These are phyloP conservation scores for Penicillium oxalicum DNA, from an alignment of 2,329 filamentous ascomycete genomes.

Conservation along the genomic window DNA sequence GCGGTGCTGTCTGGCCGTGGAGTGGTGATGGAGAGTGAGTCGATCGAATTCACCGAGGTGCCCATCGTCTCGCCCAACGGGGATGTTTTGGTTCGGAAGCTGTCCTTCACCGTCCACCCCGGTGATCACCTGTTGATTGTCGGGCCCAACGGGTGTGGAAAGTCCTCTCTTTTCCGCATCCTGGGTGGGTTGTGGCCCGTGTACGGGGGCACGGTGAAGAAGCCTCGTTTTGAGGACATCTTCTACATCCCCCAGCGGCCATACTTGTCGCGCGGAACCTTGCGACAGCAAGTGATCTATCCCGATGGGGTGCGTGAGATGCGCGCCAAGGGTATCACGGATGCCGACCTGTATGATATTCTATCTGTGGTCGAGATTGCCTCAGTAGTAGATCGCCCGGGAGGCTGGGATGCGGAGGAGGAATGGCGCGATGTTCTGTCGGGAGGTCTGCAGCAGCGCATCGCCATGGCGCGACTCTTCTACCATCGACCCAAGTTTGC, in stretches of 20 bases:
- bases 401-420: slow-evolving; percentile 86
- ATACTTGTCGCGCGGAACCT: slow-evolving; percentile 81
- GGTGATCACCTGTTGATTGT: slow-evolving; percentile 92
- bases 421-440: slow-evolving; percentile 96
- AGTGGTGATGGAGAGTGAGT: slow-evolving; percentile 70
- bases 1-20: slow-evolving; percentile 78
- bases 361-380: slow-evolving; percentile 77
- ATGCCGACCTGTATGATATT: slow-evolving; percentile 71
- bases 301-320: slow-evolving; percentile 84
- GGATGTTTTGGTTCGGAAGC: slow-evolving; percentile 76
- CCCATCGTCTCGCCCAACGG: slow-evolving; percentile 97
- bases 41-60: slow-evolving; percentile 80
- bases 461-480: slow-evolving; percentile 92
- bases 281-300: slow-evolving; percentile 97
- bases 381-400: slow-evolving; percentile 69
- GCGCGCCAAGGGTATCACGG: slow-evolving; percentile 75
- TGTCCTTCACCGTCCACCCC: slow-evolving; percentile 80
- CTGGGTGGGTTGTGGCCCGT: slow-evolving; percentile 95
- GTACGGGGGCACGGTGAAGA: slow-evolving; percentile 87
- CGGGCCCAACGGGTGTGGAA: slow-evolving; percentile 94
- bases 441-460: slow-evolving; percentile 86
- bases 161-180: slow-evolving; percentile 93
- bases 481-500: slow-evolving; percentile 91
- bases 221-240: slow-evolving; percentile 85
- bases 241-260: slow-evolving; percentile 98